Percentiles rank a stretch among this genome's conserved stretches.
These are phyloP conservation scores for Penicillium goetzii DNA, from an alignment of 495 filamentous ascomycete species.

Conservation along the genomic window DNA sequence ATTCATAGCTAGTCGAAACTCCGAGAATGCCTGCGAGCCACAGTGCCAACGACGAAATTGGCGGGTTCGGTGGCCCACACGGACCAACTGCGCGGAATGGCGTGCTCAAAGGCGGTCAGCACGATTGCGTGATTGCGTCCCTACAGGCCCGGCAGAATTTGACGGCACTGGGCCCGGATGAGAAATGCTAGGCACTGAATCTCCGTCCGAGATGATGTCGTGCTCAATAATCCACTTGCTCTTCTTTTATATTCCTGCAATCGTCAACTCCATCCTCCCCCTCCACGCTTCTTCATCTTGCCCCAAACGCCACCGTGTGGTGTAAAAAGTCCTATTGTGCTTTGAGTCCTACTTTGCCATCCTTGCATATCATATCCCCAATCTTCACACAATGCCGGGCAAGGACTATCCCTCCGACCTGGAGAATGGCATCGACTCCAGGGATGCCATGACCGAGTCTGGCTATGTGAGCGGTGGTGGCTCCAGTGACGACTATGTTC, in stretches of 20 bases:
- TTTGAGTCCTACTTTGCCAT: background rate
- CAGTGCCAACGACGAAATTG: background rate
- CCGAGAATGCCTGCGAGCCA: slow-evolving; percentile 9
- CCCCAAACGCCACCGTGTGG: slow-evolving; percentile 14
- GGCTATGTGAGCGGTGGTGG: slow-evolving; percentile 80
- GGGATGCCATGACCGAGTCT: slow-evolving; percentile 65
- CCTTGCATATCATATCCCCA: slow-evolving; percentile 13
- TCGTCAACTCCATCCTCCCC: slow-evolving; percentile 33
- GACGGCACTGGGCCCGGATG: slow-evolving; percentile 30
- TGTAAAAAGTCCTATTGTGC: slow-evolving; percentile 11
- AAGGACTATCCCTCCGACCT: slow-evolving; percentile 48
- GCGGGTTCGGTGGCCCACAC: slow-evolving; percentile 25
- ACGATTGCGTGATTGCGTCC: slow-evolving; percentile 40
- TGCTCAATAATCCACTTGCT: slow-evolving; percentile 36
- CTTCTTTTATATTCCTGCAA: slow-evolving; percentile 39
- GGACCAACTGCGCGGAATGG: slow-evolving; percentile 43
- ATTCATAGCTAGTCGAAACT: slow-evolving; percentile 4
- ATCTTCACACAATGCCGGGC: slow-evolving; percentile 43
- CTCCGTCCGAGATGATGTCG: slow-evolving; percentile 36
- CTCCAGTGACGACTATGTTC: slow-evolving; percentile 66
- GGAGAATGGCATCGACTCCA: slow-evolving; percentile 40
- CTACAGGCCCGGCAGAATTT: slow-evolving; percentile 38
- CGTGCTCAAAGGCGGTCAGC: slow-evolving; percentile 49
- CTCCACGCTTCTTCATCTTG: slow-evolving; percentile 22
- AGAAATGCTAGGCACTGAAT: slow-evolving; percentile 30